A percentile compares a stretch with the other conserved stretches of the same genome.
phyloP scores from a whole-genome alignment of 1,284 basidiomycete species.

The Ustilago xerochloae region DNA sequence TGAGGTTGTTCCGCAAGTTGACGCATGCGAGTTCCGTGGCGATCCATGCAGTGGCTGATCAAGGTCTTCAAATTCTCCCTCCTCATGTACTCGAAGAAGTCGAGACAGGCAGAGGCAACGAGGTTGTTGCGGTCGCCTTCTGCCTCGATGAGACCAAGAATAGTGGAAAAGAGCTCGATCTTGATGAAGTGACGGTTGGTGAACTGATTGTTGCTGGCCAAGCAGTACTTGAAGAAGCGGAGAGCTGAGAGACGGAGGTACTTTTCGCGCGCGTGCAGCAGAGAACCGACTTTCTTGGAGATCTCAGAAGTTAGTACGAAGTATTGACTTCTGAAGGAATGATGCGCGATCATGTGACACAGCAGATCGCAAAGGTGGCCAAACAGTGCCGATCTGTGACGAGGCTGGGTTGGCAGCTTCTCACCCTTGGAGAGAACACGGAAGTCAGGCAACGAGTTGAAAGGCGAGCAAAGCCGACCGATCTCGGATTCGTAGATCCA shows the following conservation, averaged over 20 bases:
- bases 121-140: slow-evolving; percentile 91
- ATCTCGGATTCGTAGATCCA: slow-evolving; percentile 88
- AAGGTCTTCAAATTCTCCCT: slow-evolving; percentile 80
- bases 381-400: slow-evolving; percentile 58
- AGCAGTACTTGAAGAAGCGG: slow-evolving; percentile 87
- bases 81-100: slow-evolving; percentile 91
- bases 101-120: slow-evolving; percentile 90
- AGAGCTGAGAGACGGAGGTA: slow-evolving; percentile 75
- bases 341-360: slow-evolving; percentile 86
- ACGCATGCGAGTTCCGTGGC: slow-evolving; percentile 77
- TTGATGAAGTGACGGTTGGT: slow-evolving; percentile 86
- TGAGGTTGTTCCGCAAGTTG: slow-evolving; percentile 75
- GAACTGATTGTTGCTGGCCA: slow-evolving; percentile 87
- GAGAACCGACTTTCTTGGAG: slow-evolving; percentile 53
- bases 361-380: slow-evolving; percentile 80
- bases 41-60: slow-evolving; percentile 85
- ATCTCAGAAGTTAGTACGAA: slow-evolving; percentile 75
- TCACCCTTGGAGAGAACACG: slow-evolving; percentile 37
- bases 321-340: slow-evolving; percentile 85
- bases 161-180: slow-evolving; percentile 82
- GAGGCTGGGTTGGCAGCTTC: slow-evolving; percentile 28
- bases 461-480: slow-evolving; percentile 80
- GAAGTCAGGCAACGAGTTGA: slow-evolving; percentile 81
- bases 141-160: slow-evolving; percentile 81
- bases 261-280: slow-evolving; percentile 84